phyloP scores from a whole-genome alignment of 331 rosid species.

The Stylosanthes scabra region DNA sequence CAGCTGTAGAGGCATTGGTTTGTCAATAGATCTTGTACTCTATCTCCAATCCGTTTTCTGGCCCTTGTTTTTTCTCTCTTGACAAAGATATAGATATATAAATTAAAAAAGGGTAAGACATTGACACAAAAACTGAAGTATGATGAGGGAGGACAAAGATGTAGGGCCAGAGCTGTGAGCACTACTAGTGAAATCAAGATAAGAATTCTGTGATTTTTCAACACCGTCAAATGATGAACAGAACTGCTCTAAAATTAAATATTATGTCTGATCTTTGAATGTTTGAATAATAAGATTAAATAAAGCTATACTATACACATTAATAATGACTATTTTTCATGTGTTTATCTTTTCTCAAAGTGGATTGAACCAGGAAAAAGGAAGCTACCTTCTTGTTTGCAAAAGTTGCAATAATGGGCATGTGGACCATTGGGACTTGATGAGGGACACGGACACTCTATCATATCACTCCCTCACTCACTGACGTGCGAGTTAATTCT shows the following conservation, averaged over 20 bases:
- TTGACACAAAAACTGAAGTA: constrained; percentile 21
- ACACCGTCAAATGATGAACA: background rate
- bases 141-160: constrained; percentile 29
- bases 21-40: background rate
- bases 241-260: background rate
- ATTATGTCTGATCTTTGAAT: background rate
- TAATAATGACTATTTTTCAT: constrained; percentile 1
- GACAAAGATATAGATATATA: constrained; percentile 12
- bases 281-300: too few species aligned
- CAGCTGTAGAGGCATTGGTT: constrained; percentile 47
- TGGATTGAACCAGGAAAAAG: background rate
- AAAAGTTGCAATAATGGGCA: constrained; percentile 1
- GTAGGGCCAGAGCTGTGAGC: constrained; percentile 39
- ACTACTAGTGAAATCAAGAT: constrained; percentile 65
- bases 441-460: background rate
- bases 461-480: background rate
- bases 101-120: background rate
- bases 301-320: too few species aligned
- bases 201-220: constrained; percentile 30
- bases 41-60: background rate
- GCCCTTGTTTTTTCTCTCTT: background rate
- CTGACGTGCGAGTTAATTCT: too few species aligned
- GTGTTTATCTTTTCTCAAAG: background rate
- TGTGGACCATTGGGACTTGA: constrained; percentile 16
- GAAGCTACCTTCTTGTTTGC: constrained; percentile 15